Evolutionary conservation across 345 rosid genomes (phyloP).

Genomic region (Leavenworthia alabamica): DNA sequence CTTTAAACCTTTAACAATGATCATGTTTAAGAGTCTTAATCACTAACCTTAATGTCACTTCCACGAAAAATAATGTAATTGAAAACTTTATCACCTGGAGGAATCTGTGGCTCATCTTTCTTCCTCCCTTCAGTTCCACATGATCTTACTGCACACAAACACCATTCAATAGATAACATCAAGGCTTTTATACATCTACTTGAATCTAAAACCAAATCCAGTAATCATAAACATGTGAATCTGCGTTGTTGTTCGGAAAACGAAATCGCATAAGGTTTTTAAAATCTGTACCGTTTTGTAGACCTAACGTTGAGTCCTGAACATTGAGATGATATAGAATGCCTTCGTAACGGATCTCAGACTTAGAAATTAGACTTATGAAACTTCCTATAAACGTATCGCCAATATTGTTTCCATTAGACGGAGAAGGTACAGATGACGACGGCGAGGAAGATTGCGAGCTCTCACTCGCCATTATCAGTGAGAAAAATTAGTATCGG

Average conservation of each 20-base stretch:
- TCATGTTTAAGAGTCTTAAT: not conserved
- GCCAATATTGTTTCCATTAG: constrained; percentile 21
- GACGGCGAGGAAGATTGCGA: constrained; percentile 27
- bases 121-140: constrained; percentile 61
- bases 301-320: constrained; percentile 39
- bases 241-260: not conserved
- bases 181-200: not conserved
- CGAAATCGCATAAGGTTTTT: constrained; percentile 5
- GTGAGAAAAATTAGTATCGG: not conserved
- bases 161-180: constrained; percentile 1
- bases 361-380: constrained; percentile 42
- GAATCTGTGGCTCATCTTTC: constrained; percentile 52
- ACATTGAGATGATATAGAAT: constrained; percentile 37
- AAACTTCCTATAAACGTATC: constrained; percentile 40
- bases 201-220: not conserved
- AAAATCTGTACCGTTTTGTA: constrained; percentile 37
- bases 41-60: constrained; percentile 51
- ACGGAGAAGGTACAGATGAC: constrained; percentile 21
- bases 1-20: not conserved
- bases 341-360: constrained; percentile 50
- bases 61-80: constrained; percentile 59
- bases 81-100: constrained; percentile 41
- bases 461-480: constrained; percentile 27
- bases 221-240: constrained; percentile 1
- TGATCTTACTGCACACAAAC: constrained; percentile 41